phyloP scores from a whole-genome alignment of 371 early-diverging fungal genomes.

The Mortierella sp. region DNA sequence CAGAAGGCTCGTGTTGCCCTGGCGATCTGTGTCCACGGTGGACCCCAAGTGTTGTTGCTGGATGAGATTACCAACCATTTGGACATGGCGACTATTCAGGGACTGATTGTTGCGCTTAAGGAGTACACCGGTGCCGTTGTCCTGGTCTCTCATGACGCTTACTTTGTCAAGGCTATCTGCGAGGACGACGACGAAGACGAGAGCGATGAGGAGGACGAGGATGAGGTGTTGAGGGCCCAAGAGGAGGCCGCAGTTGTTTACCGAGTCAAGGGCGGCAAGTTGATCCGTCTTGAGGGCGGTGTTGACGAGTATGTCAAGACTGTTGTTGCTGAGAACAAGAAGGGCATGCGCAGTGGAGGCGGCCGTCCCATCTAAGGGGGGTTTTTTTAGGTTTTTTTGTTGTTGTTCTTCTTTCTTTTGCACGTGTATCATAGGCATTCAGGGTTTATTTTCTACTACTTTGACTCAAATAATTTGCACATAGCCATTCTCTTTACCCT shows the following conservation, averaged over 20 bases:
- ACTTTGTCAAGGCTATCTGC: slow-evolving; percentile 75
- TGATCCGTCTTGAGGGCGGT: slow-evolving; percentile 49
- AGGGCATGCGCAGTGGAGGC: slow-evolving; percentile 41
- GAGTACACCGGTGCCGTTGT: slow-evolving; percentile 75
- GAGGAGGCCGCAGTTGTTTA: slow-evolving; percentile 56
- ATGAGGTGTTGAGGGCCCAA: slow-evolving; percentile 37
- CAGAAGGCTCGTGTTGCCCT: slow-evolving; percentile 83
- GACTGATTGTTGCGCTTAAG: slow-evolving; percentile 70
- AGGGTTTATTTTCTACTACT: background rate
- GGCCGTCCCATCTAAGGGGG: slow-evolving; percentile 39
- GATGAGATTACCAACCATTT: slow-evolving; percentile 92
- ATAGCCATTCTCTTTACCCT: background rate
- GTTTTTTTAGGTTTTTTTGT: background rate
- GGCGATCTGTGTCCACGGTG: slow-evolving; percentile 72
- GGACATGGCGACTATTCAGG: slow-evolving; percentile 83
- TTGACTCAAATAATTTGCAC: slow-evolving; percentile 2
- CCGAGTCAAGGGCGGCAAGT: slow-evolving; percentile 47
- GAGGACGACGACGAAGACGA: slow-evolving; percentile 59
- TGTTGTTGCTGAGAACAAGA: slow-evolving; percentile 55
- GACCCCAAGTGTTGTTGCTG: slow-evolving; percentile 83
- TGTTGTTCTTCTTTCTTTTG: background rate
- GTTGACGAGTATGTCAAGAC: slow-evolving; percentile 54
- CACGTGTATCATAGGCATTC: background rate
- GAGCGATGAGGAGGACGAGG: slow-evolving; percentile 53
- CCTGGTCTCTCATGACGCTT: slow-evolving; percentile 81